Conservation (phyloP, 2,329 filamentous ascomycete species). For the Stagonosporopsis cucurbitacearum region DNA sequence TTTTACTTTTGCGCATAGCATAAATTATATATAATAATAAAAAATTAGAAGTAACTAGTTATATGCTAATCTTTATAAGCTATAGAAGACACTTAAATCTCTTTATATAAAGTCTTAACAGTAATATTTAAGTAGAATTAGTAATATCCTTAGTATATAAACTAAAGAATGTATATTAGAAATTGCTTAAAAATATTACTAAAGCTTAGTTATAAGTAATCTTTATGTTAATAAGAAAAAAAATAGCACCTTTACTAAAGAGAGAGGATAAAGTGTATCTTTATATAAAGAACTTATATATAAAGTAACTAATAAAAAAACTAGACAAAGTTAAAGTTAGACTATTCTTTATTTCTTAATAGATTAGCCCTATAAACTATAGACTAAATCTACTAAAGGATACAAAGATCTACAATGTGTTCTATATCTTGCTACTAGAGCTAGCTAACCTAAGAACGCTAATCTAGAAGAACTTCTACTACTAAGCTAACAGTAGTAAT, state of each 20-base stretch:
- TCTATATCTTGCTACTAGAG: no score
- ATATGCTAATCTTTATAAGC: no score
- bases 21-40: no score
- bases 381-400: neutral
- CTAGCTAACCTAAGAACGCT: neutral
- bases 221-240: neutral
- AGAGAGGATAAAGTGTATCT: neutral
- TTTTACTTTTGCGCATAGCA: no score
- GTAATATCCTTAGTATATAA: neutral
- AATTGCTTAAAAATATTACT: conserved; percentile 1
- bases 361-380: neutral
- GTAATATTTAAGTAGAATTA: neutral
- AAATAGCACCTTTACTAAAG: neutral
- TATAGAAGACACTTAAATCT: neutral
- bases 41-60: no score
- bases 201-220: neutral
- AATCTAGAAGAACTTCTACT: no score
- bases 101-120: neutral
- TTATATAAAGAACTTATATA: conserved; percentile 2
- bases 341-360: neutral
- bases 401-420: neutral
- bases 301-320: conserved; percentile 1
- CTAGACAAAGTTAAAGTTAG: neutral
- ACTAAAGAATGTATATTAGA: neutral
- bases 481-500: neutral